phyloP scores from a whole-genome alignment of 257 asterid genomes.

The Solanum raphanifolium region DNA sequence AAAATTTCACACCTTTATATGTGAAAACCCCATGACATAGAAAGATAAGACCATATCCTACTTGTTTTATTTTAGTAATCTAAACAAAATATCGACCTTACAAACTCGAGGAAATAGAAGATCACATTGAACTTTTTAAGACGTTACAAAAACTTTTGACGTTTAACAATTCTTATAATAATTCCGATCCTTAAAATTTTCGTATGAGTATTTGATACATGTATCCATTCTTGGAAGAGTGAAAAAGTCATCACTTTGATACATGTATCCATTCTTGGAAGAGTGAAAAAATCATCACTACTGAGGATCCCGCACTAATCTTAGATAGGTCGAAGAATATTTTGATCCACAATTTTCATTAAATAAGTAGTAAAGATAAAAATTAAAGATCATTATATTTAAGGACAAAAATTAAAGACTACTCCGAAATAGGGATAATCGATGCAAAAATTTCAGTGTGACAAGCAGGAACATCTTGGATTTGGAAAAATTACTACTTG shows the following conservation, averaged over 20 bases:
- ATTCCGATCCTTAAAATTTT: not conserved
- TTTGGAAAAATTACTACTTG: no score
- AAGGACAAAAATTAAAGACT: no score
- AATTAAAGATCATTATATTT: no score
- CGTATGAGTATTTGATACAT: not conserved
- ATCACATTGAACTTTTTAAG: not conserved
- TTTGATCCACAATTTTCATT: not conserved
- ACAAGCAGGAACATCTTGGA: not conserved
- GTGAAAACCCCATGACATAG: not conserved
- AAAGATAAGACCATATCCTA: not conserved
- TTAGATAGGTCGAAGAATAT: not conserved
- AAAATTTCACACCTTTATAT: not conserved
- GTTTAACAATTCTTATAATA: no score
- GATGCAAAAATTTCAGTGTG: not conserved
- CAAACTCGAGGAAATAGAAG: not conserved
- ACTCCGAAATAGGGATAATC: no score
- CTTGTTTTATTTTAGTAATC: not conserved
- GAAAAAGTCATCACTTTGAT: not conserved
- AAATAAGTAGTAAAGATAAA: no score
- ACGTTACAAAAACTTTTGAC: not conserved
- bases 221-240: not conserved
- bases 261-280: not conserved
- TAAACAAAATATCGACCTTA: not conserved
- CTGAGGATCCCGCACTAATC: fast-evolving
- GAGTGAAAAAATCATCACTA: not conserved